Conservation (phyloP, 768 basidiomycete genomes). For the Gloeostereum incarnatum region DNA sequence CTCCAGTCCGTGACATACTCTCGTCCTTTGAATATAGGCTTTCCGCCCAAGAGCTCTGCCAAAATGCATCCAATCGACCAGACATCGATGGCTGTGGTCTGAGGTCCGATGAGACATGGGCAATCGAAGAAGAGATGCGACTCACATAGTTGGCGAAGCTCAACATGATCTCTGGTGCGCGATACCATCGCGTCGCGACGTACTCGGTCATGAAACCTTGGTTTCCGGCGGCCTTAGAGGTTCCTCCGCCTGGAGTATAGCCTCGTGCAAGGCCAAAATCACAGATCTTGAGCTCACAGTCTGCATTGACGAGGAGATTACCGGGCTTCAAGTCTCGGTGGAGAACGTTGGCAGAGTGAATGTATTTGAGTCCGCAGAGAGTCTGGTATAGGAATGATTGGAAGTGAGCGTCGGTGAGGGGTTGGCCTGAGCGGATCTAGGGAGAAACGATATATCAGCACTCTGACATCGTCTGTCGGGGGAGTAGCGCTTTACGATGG, state of each 20-base stretch:
- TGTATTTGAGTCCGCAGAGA: conserved; percentile 95
- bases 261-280: conserved; percentile 97
- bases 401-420: conserved; percentile 85
- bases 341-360: conserved; percentile 95
- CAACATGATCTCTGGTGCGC: conserved; percentile 98
- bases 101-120: conserved; percentile 10
- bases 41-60: conserved; percentile 86
- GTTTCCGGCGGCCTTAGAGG: conserved; percentile 63
- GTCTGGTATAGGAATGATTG: conserved; percentile 98
- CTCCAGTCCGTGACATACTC: conserved; percentile 49
- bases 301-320: conserved; percentile 93
- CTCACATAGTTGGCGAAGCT: conserved; percentile 91
- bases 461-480: neutral
- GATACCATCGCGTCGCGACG: conserved; percentile 98
- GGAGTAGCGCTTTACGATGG: conserved; percentile 58
- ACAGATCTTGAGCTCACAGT: conserved; percentile 97
- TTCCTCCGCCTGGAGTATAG: conserved; percentile 78
- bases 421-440: conserved; percentile 81
- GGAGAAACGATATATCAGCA: conserved; percentile 5
- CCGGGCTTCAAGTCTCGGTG: conserved; percentile 95
- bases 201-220: conserved; percentile 99
- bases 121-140: conserved; percentile 7
- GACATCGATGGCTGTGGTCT: conserved; percentile 89
- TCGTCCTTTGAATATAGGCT: conserved; percentile 94
- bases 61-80: conserved; percentile 97